phyloP scores from a whole-genome alignment of 2,329 filamentous ascomycete species.

The Fusarium cyanostomum region DNA sequence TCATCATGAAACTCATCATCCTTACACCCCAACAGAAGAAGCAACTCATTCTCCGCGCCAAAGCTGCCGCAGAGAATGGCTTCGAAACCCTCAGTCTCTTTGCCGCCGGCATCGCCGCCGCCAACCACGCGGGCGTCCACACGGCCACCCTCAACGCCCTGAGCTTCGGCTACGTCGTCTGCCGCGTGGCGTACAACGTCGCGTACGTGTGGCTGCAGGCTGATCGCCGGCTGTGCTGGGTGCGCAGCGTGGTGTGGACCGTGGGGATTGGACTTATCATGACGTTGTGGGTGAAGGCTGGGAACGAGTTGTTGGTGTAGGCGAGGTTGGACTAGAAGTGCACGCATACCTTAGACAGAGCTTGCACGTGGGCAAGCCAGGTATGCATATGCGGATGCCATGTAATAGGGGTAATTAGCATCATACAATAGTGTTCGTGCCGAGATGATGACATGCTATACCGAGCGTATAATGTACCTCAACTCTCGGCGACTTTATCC shows the following conservation, averaged over 20 bases:
- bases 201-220: constrained; percentile 56
- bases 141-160: constrained; percentile 52
- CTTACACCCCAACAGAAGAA: constrained; percentile 53
- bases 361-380: too few species aligned
- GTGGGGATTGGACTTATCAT: constrained; percentile 47
- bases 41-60: constrained; percentile 62
- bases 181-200: constrained; percentile 53
- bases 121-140: constrained; percentile 55
- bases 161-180: constrained; percentile 51
- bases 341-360: background rate
- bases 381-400: too few species aligned
- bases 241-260: constrained; percentile 53
- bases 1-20: too few species aligned
- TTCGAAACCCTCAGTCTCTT: constrained; percentile 57
- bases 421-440: background rate
- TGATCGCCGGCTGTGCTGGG: constrained; percentile 48
- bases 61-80: constrained; percentile 58
- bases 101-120: constrained; percentile 56
- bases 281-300: constrained; percentile 55
- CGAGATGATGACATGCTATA: background rate
- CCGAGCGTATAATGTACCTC: background rate
- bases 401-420: too few species aligned
- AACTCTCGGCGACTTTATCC: constrained; percentile 19
- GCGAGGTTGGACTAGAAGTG: background rate
- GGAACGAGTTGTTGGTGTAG: constrained; percentile 37